These are phyloP conservation scores for Scalesia atractyloides DNA, from an alignment of 129 eudicot species.

Conservation along the genomic window DNA sequence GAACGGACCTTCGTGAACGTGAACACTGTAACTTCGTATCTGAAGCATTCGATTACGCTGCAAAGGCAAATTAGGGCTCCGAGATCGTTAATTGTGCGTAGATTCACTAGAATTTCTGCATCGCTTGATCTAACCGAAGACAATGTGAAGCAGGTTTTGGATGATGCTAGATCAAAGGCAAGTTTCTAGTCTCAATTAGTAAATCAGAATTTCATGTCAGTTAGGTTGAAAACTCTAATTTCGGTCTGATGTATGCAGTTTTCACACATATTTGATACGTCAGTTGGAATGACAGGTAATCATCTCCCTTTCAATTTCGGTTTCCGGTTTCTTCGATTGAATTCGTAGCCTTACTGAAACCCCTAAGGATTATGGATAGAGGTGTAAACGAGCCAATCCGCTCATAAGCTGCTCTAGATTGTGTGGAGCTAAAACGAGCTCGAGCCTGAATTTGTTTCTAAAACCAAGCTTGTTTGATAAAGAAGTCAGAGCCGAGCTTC, in stretches of 20 bases:
- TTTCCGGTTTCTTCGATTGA: background rate
- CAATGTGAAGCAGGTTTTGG: slow-evolving; percentile 67
- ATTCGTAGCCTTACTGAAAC: background rate
- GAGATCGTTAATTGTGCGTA: slow-evolving; percentile 26
- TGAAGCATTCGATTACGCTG: slow-evolving; percentile 16
- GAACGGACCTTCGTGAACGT: slow-evolving; percentile 21
- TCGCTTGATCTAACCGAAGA: slow-evolving; percentile 90
- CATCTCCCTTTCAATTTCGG: slow-evolving; percentile 4
- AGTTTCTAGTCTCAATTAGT: slow-evolving; percentile 9
- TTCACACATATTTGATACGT: slow-evolving; percentile 76
- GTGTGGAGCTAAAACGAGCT: no score
- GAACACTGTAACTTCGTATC: slow-evolving; percentile 3
- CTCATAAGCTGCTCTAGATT: no score
- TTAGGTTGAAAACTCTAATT: background rate
- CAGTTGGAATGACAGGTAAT: slow-evolving; percentile 86
- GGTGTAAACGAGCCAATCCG: no score
- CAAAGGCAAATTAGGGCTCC: slow-evolving; percentile 11
- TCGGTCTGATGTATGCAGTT: slow-evolving; percentile 50
- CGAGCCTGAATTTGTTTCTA: no score
- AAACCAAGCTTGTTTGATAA: no score
- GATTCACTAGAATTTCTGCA: slow-evolving; percentile 41
- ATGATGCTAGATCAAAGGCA: slow-evolving; percentile 78
- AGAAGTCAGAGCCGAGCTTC: no score
- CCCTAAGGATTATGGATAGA: no score
- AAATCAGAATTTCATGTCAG: background rate